A percentile compares a stretch with the other conserved stretches of the same genome.
Conservation (phyloP, 148 eudicot species). For the Chenopodium formosanum region DNA sequence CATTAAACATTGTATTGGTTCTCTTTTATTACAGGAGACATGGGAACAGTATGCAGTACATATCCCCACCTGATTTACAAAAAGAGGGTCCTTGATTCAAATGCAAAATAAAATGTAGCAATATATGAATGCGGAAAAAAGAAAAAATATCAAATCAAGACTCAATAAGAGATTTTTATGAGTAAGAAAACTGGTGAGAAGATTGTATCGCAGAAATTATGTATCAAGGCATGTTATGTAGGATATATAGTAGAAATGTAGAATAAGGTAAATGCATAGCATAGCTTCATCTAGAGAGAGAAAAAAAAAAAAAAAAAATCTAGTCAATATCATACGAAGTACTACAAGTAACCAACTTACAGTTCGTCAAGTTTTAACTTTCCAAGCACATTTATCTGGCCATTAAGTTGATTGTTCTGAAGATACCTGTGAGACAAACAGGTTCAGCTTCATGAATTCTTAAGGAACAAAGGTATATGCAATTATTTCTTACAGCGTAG, state of each 20-base stretch:
- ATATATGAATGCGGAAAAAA: background rate
- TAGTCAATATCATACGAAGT: no score
- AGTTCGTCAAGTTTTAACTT: constrained; percentile 49
- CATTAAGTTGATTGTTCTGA: constrained; percentile 60
- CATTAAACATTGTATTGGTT: background rate
- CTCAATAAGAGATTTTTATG: background rate
- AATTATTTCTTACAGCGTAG: constrained; percentile 43
- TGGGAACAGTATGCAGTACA: background rate
- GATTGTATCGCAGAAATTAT: background rate
- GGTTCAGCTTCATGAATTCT: constrained; percentile 15
- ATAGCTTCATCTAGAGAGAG: background rate
- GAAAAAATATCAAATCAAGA: background rate
- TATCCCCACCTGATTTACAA: background rate
- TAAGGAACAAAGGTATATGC: constrained; percentile 3
- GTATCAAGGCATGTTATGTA: background rate
- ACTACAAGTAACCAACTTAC: constrained; percentile 37
- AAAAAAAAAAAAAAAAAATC: no score
- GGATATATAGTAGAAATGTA: background rate
- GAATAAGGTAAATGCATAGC: background rate
- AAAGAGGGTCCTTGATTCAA: background rate
- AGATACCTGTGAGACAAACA: constrained; percentile 43
- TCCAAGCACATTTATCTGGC: constrained; percentile 57
- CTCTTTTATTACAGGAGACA: no score
- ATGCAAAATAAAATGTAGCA: background rate
- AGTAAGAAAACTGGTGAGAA: background rate